Percentiles rank a stretch among this genome's conserved stretches.
These are phyloP conservation scores for Alternaria sp. DNA, from an alignment of 2,329 filamentous ascomycete genomes.

Conservation along the genomic window DNA sequence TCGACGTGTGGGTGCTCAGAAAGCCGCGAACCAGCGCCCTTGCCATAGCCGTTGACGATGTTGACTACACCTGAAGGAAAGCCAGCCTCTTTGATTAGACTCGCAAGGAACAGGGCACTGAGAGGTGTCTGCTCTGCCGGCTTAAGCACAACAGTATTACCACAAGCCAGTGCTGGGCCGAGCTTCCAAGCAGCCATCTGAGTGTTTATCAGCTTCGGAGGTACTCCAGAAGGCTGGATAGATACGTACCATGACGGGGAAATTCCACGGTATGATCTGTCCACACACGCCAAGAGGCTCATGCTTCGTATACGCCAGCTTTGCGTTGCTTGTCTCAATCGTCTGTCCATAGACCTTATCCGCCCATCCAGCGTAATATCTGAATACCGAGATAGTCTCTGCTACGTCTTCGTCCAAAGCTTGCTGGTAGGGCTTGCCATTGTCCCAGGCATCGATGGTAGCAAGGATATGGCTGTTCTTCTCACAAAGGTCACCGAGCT, in stretches of 20 bases:
- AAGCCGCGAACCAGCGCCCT: constrained; percentile 62
- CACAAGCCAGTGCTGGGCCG: constrained; percentile 61
- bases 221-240: too few relatives aligned
- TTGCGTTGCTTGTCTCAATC: constrained; percentile 3
- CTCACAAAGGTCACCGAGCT: neutral
- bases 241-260: neutral
- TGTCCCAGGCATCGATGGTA: neutral
- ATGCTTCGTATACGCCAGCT: neutral
- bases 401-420: neutral
- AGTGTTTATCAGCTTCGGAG: too few relatives aligned
- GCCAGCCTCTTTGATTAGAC: constrained; percentile 55
- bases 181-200: constrained; percentile 56
- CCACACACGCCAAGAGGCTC: constrained; percentile 1
- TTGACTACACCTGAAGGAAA: neutral
- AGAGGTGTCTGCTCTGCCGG: constrained; percentile 64
- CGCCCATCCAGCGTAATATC: neutral
- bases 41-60: neutral
- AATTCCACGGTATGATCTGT: neutral
- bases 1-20: constrained; percentile 63
- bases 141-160: constrained; percentile 62
- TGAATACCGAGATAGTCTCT: neutral
- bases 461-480: neutral
- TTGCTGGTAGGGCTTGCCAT: neutral
- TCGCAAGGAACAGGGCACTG: constrained; percentile 62
- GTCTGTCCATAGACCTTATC: neutral